Conservation (phyloP, 495 filamentous ascomycete species). For the Hypomontagnella submonticulosa region DNA sequence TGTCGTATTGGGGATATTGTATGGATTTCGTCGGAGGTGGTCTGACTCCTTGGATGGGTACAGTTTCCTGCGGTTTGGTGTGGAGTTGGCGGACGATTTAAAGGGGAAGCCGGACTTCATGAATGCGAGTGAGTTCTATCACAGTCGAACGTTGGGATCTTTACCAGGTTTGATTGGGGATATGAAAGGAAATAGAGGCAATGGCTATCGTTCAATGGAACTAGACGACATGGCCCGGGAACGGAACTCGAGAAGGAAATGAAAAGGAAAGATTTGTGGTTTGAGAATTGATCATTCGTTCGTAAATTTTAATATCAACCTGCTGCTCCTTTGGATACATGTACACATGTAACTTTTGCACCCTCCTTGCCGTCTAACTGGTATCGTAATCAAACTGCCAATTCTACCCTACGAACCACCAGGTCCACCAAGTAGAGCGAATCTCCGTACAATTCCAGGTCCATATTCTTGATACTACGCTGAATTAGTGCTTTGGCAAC, state of each 20-base stretch:
- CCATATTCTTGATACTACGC: constrained; percentile 89
- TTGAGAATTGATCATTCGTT: constrained; percentile 25
- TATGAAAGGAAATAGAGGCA: too few relatives aligned
- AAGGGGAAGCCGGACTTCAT: neutral
- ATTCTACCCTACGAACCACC: constrained; percentile 65
- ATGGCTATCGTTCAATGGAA: too few relatives aligned
- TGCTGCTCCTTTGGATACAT: constrained; percentile 42
- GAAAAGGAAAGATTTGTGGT: neutral
- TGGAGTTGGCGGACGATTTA: neutral
- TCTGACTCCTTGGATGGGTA: neutral
- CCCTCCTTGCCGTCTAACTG: constrained; percentile 33
- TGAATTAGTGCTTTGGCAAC: constrained; percentile 35
- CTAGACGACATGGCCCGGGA: too few relatives aligned
- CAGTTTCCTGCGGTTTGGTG: constrained; percentile 5
- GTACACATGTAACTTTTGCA: constrained; percentile 33
- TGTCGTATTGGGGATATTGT: neutral
- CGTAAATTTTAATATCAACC: constrained; percentile 31
- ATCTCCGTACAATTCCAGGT: constrained; percentile 93
- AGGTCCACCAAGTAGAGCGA: constrained; percentile 92
- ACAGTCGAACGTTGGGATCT: neutral
- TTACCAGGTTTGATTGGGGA: neutral
- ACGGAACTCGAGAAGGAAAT: too few relatives aligned
- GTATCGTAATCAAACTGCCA: constrained; percentile 28
- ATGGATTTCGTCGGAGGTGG: constrained; percentile 8
- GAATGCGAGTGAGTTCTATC: constrained; percentile 2